Percentiles rank a stretch among this genome's conserved stretches.
Conservation (phyloP, 2,329 filamentous ascomycete genomes). For the Beauveria caledonica region DNA sequence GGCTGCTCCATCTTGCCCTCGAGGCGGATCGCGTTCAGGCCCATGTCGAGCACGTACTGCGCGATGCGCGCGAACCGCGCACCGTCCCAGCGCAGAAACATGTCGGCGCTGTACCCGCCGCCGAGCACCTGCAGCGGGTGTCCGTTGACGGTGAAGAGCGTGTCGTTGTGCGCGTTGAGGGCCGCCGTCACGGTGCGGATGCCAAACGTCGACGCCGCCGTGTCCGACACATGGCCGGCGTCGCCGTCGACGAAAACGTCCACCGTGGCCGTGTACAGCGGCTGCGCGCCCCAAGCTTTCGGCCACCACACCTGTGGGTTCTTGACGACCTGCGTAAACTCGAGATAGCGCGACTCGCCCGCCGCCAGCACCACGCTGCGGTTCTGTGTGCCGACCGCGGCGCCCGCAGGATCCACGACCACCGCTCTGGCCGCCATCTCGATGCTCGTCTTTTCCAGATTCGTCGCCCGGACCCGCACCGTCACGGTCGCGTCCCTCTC, state of each 20-base stretch:
- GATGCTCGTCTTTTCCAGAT: slow-evolving; percentile 31
- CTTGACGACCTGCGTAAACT: slow-evolving; percentile 24
- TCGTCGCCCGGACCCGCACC: slow-evolving; percentile 30
- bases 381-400: slow-evolving; percentile 20
- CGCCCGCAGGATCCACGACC: slow-evolving; percentile 25
- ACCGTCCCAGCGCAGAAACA: slow-evolving; percentile 51
- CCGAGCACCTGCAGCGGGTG: slow-evolving; percentile 52
- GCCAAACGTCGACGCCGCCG: slow-evolving; percentile 20
- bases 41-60: slow-evolving; percentile 49
- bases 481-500: slow-evolving; percentile 24
- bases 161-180: slow-evolving; percentile 46
- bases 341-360: slow-evolving; percentile 29
- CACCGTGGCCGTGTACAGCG: slow-evolving; percentile 35
- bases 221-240: slow-evolving; percentile 23
- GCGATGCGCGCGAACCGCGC: slow-evolving; percentile 40
- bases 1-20: slow-evolving; percentile 59
- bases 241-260: slow-evolving; percentile 21
- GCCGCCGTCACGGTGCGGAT: slow-evolving; percentile 35
- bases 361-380: slow-evolving; percentile 30
- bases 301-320: slow-evolving; percentile 54
- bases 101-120: slow-evolving; percentile 51
- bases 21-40: slow-evolving; percentile 54
- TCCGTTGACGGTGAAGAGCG: slow-evolving; percentile 46
- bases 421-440: slow-evolving; percentile 27
- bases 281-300: slow-evolving; percentile 48